phyloP scores from a whole-genome alignment of 2,329 filamentous ascomycete species.

The Alternaria hordeiaustralica region DNA sequence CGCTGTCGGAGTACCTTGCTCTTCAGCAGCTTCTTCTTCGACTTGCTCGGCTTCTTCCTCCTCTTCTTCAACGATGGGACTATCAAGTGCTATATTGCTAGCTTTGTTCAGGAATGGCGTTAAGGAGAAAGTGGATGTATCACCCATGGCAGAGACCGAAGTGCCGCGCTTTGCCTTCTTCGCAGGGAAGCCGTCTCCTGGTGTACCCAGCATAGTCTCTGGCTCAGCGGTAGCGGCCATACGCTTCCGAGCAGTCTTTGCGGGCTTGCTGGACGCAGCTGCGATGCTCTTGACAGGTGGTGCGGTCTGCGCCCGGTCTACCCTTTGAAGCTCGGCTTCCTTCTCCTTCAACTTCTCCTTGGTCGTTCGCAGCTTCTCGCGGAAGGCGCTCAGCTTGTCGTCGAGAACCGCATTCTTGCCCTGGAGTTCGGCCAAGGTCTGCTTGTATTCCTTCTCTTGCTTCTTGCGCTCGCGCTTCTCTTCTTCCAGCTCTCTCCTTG shows the following conservation, averaged over 20 bases:
- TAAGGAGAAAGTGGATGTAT: slow-evolving; percentile 92
- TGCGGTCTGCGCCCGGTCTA: slow-evolving; percentile 52
- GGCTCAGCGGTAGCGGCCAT: slow-evolving; percentile 53
- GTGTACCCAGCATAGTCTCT: slow-evolving; percentile 58
- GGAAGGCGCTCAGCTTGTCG: slow-evolving; percentile 72
- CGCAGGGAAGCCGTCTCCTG: slow-evolving; percentile 54
- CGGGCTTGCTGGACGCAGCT: slow-evolving; percentile 42
- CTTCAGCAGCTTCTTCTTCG: slow-evolving; percentile 31
- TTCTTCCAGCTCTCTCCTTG: slow-evolving; percentile 58
- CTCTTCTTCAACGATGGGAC: slow-evolving; percentile 47
- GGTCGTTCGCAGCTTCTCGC: slow-evolving; percentile 70
- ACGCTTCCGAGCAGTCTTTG: slow-evolving; percentile 52
- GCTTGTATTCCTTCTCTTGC: slow-evolving; percentile 60
- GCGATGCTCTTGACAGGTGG: slow-evolving; percentile 38
- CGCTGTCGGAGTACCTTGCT: slow-evolving; percentile 39
- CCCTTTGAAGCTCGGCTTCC: slow-evolving; percentile 57
- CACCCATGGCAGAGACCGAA: slow-evolving; percentile 67
- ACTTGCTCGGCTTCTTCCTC: slow-evolving; percentile 29
- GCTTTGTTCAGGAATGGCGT: slow-evolving; percentile 89
- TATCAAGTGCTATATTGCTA: slow-evolving; percentile 61
- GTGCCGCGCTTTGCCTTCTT: slow-evolving; percentile 58
- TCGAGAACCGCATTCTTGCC: slow-evolving; percentile 70
- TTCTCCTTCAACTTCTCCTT: slow-evolving; percentile 76
- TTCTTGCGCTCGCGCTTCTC: slow-evolving; percentile 61
- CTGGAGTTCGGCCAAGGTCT: slow-evolving; percentile 66